These are phyloP conservation scores for Miscanthus lutarioriparius DNA, from an alignment of 176 grass and related monocot genomes.

Conservation along the genomic window DNA sequence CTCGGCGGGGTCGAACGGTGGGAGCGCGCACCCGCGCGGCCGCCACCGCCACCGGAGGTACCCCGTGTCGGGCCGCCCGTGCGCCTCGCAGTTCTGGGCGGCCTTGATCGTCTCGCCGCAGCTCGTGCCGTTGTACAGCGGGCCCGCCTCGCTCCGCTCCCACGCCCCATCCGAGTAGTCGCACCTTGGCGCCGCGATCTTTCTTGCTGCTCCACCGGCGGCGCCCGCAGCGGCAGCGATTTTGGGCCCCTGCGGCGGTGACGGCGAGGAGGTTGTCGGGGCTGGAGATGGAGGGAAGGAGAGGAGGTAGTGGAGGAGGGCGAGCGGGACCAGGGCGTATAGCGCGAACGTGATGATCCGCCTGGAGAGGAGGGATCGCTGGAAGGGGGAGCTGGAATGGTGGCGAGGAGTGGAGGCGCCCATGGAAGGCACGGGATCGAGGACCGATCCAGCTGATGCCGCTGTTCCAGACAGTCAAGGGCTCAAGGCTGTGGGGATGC, in stretches of 20 bases:
- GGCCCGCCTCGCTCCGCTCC: slow-evolving; percentile 35
- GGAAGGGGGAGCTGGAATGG: background rate
- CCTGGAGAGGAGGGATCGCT: slow-evolving; percentile 23
- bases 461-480: background rate
- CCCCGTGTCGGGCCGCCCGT: slow-evolving; percentile 66
- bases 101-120: slow-evolving; percentile 70
- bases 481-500: no score
- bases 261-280: background rate
- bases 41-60: slow-evolving; percentile 79
- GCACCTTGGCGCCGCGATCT: slow-evolving; percentile 17
- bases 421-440: slow-evolving; percentile 23
- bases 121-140: slow-evolving; percentile 64
- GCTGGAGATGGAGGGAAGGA: background rate
- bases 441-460: background rate
- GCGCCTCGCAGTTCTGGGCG: slow-evolving; percentile 64
- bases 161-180: slow-evolving; percentile 62
- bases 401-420: background rate
- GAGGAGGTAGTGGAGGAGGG: slow-evolving; percentile 47
- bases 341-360: slow-evolving; percentile 41
- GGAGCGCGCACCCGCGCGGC: slow-evolving; percentile 53
- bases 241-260: background rate
- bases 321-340: slow-evolving; percentile 44
- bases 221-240: background rate
- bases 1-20: slow-evolving; percentile 43
- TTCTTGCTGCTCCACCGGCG: background rate